phyloP scores from a whole-genome alignment of 1,284 basidiomycete species.

The Cutaneotrichosporon sp. region DNA sequence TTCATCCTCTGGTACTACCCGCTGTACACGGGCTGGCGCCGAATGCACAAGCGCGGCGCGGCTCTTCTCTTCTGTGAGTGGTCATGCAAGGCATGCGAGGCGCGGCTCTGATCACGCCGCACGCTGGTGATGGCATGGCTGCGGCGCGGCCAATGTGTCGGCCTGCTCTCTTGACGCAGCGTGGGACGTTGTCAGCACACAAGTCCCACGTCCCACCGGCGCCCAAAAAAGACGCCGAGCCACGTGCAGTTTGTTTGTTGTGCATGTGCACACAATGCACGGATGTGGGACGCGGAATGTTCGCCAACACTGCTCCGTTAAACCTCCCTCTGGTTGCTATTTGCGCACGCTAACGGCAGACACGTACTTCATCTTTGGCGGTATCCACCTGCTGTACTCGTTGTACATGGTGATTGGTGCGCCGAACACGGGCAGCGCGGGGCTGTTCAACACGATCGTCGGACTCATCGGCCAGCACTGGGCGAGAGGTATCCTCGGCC shows the following conservation, averaged over 20 bases:
- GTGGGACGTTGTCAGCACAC: too few relatives aligned
- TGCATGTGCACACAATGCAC: too few relatives aligned
- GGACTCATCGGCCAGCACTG: slow-evolving; percentile 58
- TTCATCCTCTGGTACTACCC: slow-evolving; percentile 93
- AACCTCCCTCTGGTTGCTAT: too few relatives aligned
- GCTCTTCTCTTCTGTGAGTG: slow-evolving; percentile 50
- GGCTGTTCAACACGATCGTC: slow-evolving; percentile 86
- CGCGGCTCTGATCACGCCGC: too few relatives aligned
- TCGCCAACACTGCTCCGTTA: too few relatives aligned
- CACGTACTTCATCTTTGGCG: slow-evolving; percentile 89
- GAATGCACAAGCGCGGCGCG: slow-evolving; percentile 56
- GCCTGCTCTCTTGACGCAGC: too few relatives aligned
- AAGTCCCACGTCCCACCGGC: too few relatives aligned
- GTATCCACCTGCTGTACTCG: slow-evolving; percentile 86
- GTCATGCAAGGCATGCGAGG: too few relatives aligned
- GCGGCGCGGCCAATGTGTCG: neutral
- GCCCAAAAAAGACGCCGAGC: too few relatives aligned
- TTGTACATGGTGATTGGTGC: slow-evolving; percentile 82
- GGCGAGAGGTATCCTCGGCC: slow-evolving; percentile 70
- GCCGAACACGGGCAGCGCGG: slow-evolving; percentile 83
- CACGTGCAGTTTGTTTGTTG: too few relatives aligned
- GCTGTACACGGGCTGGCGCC: slow-evolving; percentile 95
- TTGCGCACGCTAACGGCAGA: slow-evolving; percentile 54
- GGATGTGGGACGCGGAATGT: too few relatives aligned
- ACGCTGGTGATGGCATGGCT: neutral